A percentile compares a stretch with the other conserved stretches of the same genome.
Evolutionary conservation across 176 grass and related monocot genomes (phyloP).

Genomic region (Urochloa ruziziensis): DNA sequence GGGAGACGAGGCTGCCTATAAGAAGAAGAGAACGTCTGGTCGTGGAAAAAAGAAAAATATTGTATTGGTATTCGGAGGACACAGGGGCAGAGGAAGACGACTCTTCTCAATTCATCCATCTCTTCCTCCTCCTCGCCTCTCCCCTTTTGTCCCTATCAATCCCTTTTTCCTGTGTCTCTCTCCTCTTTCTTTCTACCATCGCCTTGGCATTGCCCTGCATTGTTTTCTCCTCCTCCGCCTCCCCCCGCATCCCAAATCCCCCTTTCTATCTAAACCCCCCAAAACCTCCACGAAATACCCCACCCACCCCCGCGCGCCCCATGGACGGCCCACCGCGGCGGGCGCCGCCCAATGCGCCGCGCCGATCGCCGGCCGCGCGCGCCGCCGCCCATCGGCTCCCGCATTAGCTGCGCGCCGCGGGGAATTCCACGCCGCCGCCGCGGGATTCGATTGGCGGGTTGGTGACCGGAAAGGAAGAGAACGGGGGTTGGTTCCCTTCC

Average conservation of each 20-base stretch:
- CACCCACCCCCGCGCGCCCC: conserved; percentile 9
- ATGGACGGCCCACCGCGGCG: conserved; percentile 31
- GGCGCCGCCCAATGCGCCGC: conserved; percentile 39
- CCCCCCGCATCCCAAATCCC: conserved; percentile 1
- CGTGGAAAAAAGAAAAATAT: not conserved
- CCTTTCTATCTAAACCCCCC: conserved; percentile 34
- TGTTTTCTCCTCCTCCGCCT: conserved; percentile 22
- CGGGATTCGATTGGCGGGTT: conserved; percentile 19
- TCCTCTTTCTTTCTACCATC: not conserved
- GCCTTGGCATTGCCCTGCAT: not conserved
- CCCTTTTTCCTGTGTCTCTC: not conserved
- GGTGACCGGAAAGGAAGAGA: conserved; percentile 9
- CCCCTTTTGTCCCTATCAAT: conserved; percentile 50
- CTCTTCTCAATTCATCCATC: conserved; percentile 22
- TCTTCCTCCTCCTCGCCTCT: conserved; percentile 14
- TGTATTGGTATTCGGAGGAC: conserved; percentile 27
- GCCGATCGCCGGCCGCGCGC: conserved; percentile 24
- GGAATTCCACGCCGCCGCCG: conserved; percentile 9
- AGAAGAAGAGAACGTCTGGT: not conserved
- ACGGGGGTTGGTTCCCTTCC: not conserved
- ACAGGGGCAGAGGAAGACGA: not conserved
- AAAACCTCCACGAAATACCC: conserved; percentile 44
- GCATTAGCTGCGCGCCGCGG: not conserved
- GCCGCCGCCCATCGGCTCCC: not conserved
- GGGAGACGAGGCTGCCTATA: not conserved